Percentiles rank a stretch among this genome's conserved stretches.
Conservation (phyloP, 2,329 filamentous ascomycete genomes). For the Didymella keratinophila region DNA sequence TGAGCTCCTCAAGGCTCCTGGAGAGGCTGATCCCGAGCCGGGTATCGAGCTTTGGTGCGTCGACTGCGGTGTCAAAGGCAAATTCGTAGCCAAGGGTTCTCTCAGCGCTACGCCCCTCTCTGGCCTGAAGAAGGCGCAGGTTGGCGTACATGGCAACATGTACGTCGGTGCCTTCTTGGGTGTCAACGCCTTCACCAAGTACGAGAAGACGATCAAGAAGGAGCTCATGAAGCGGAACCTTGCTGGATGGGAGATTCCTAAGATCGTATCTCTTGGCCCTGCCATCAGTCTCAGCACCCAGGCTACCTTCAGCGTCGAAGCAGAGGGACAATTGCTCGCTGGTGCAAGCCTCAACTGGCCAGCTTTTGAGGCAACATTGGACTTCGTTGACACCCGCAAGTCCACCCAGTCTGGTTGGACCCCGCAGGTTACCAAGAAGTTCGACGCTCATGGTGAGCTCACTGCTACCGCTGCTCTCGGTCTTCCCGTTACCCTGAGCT, state of each 20-base stretch:
- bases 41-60: constrained; percentile 15
- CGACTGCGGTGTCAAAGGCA: constrained; percentile 16
- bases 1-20: constrained; percentile 12
- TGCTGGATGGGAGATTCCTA: constrained; percentile 15
- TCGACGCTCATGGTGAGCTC: constrained; percentile 15
- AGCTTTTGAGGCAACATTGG: constrained; percentile 11
- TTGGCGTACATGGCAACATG: constrained; percentile 17
- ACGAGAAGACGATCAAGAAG: constrained; percentile 17
- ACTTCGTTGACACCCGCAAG: constrained; percentile 15
- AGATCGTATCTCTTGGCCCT: constrained; percentile 15
- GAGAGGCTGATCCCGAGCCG: constrained; percentile 15
- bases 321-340: constrained; percentile 15
- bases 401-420: constrained; percentile 19
- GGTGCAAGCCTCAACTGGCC: constrained; percentile 18
- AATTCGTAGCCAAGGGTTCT: constrained; percentile 17
- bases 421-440: constrained; percentile 13
- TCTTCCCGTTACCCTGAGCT: constrained; percentile 15
- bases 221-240: constrained; percentile 14
- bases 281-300: constrained; percentile 10
- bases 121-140: constrained; percentile 18
- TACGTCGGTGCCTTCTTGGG: constrained; percentile 17
- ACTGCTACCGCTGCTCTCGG: constrained; percentile 17
- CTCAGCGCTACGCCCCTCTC: constrained; percentile 17
- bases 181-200: constrained; percentile 15
- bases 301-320: constrained; percentile 16